These are phyloP conservation scores for Cladophialophora yegresii DNA, from an alignment of 2,329 filamentous ascomycete species.

Conservation along the genomic window DNA sequence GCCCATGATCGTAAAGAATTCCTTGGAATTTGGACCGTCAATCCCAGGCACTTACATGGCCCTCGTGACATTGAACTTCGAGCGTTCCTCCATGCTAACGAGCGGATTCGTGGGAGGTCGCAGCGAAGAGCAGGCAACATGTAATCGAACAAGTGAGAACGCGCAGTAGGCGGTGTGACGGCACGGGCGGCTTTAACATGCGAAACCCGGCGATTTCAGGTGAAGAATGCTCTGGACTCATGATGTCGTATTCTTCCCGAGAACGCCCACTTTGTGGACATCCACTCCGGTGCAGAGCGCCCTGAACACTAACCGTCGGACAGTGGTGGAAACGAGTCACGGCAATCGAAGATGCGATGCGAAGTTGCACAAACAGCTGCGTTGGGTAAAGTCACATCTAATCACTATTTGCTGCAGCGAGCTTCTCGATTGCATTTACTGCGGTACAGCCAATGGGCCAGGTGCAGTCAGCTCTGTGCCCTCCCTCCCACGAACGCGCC, in stretches of 20 bases:
- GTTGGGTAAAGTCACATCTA: background rate
- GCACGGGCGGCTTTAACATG: background rate
- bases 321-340: background rate
- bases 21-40: constrained; percentile 8
- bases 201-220: background rate
- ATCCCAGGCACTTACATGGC: constrained; percentile 8
- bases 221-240: constrained; percentile 11
- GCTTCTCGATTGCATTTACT: background rate
- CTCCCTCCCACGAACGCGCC: constrained; percentile 3
- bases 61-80: constrained; percentile 13
- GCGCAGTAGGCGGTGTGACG: constrained; percentile 20
- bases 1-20: background rate
- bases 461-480: background rate
- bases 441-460: background rate
- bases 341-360: background rate
- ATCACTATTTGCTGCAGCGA: background rate
- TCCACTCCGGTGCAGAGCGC: background rate
- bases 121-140: constrained; percentile 1
- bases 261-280: background rate
- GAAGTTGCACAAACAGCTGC: background rate
- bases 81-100: background rate
- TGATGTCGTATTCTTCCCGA: background rate
- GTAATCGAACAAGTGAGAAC: background rate
- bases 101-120: background rate
- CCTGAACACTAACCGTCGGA: background rate